Evolutionary conservation across 768 basidiomycete genomes (phyloP), one percentile per base, ranked within the genome.

Genomic region (Clavulina sp.): DNA sequence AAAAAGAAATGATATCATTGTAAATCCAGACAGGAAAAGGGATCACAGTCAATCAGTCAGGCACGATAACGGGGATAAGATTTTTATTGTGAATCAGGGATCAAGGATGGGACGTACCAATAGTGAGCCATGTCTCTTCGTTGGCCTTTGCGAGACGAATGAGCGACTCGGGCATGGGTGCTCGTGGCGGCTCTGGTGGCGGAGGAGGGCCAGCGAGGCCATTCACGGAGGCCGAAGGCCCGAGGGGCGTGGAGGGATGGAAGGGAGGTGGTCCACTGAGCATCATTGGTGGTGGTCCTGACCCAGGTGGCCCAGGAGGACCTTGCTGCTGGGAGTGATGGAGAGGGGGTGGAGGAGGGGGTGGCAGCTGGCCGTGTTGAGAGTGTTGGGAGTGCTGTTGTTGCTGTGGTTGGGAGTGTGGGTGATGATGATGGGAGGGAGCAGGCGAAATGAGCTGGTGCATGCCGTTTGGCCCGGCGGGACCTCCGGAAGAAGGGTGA

Each of bases 61-160:
- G n/a, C n/a, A n/a, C n/a, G n/a, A n/a, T n/a, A n/a, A n/a, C n/a
- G n/a, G n/a, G n/a, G n/a, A n/a, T n/a, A n/a, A n/a, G n/a, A n/a
- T n/a, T n/a, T n/a, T n/a, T 19, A 19, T 19, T 26, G 26, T 18
- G n/a, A 16, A 48, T 21, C 49, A 30, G 31, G 4, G 28, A 33
- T 24, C 23, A 29, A 18, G 32, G 18, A 5, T 13, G 24, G 26
- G 16, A 62, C 75, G 52, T 34, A 86, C 89, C 91, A 64, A 93
- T 91, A 59, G 92, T 69, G 56, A 91, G 76, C 91, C 91, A 95
- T 40, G 91, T 93, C 66, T 87, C 82, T 63, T 93, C 91, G 66
- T 95, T 93, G 48, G 89, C 86, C 32, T 73, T 69, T 21, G 82
- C 78, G 50, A 95, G 74, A 57, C 85, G 85, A 66, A 81, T 77